A percentile compares a stretch with the other conserved stretches of the same genome.
Evolutionary conservation across 345 rosid genomes (phyloP).

Genomic region (Pistacia atlantica): DNA sequence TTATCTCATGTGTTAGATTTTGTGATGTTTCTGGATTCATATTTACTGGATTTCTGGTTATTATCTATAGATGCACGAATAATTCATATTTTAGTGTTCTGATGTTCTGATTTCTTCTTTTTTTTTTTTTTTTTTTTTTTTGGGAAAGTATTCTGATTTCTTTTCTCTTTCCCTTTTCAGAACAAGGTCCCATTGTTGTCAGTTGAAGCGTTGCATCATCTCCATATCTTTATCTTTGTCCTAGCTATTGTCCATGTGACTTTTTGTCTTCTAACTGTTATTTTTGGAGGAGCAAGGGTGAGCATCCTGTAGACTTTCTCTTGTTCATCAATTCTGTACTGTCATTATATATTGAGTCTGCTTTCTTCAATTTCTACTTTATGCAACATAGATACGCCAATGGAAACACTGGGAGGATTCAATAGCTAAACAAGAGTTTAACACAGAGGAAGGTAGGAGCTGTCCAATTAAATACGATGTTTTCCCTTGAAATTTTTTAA

Average conservation of each 20-base stretch:
- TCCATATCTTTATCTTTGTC: conserved; percentile 73
- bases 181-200: conserved; percentile 58
- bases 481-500: conserved; percentile 1
- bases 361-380: conserved; percentile 1
- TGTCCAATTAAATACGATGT: not conserved
- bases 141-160: too few relatives aligned
- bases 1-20: not conserved
- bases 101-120: too few relatives aligned
- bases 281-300: conserved; percentile 65
- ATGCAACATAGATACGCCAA: conserved; percentile 58
- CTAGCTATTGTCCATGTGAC: conserved; percentile 69
- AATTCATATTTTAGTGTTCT: not conserved
- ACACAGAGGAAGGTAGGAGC: conserved; percentile 49
- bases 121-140: not conserved
- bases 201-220: conserved; percentile 64
- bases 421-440: conserved; percentile 38
- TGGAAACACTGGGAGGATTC: conserved; percentile 88
- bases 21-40: not conserved
- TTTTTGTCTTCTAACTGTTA: conserved; percentile 55
- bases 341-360: not conserved
- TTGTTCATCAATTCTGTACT: not conserved
- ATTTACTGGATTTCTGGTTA: conserved; percentile 2
- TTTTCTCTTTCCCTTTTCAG: conserved; percentile 30
- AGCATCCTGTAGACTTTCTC: conserved; percentile 21
- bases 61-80: not conserved